These are phyloP conservation scores for Colletotrichum caudatum DNA, from an alignment of 2,329 filamentous ascomycete species.

Conservation along the genomic window DNA sequence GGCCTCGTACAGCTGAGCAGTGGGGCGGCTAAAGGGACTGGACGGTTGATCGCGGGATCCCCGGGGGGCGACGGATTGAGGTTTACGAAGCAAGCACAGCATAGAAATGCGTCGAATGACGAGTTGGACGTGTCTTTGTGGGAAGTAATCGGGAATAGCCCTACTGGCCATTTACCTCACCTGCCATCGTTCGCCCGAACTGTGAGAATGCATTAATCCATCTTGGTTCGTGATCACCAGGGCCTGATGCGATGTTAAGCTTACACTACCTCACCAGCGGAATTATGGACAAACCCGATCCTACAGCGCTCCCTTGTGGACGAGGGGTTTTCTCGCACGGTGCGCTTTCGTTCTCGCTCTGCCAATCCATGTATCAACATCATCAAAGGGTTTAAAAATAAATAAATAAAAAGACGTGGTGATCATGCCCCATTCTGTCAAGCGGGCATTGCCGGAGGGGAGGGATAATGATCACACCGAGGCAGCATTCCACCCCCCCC, in stretches of 20 bases:
- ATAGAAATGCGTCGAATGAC: slow-evolving; percentile 29
- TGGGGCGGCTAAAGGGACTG: slow-evolving; percentile 29
- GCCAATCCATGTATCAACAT: background rate
- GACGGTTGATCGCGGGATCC: slow-evolving; percentile 39
- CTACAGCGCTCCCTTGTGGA: background rate
- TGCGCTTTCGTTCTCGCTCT: slow-evolving; percentile 16
- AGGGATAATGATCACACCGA: slow-evolving; percentile 14
- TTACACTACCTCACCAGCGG: slow-evolving; percentile 17
- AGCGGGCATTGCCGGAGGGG: slow-evolving; percentile 9
- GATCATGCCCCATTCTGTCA: slow-evolving; percentile 15
- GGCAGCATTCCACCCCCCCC: background rate
- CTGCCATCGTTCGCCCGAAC: slow-evolving; percentile 21
- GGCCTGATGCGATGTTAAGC: slow-evolving; percentile 32
- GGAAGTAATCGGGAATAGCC: slow-evolving; percentile 32
- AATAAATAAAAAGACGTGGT: slow-evolving; percentile 10
- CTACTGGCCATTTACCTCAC: slow-evolving; percentile 8
- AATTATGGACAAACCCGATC: slow-evolving; percentile 9
- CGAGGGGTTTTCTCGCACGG: slow-evolving; percentile 19
- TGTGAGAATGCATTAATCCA: background rate
- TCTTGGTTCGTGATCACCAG: background rate
- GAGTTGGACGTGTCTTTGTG: background rate
- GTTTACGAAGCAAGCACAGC: slow-evolving; percentile 38
- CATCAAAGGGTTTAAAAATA: slow-evolving; percentile 6
- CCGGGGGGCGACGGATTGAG: slow-evolving; percentile 34
- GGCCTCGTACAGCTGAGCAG: slow-evolving; percentile 23